Evolutionary conservation across 116 monocot genomes (phyloP), one percentile per base, ranked within the genome.

Genomic region (Dioscorea cayenensis): DNA sequence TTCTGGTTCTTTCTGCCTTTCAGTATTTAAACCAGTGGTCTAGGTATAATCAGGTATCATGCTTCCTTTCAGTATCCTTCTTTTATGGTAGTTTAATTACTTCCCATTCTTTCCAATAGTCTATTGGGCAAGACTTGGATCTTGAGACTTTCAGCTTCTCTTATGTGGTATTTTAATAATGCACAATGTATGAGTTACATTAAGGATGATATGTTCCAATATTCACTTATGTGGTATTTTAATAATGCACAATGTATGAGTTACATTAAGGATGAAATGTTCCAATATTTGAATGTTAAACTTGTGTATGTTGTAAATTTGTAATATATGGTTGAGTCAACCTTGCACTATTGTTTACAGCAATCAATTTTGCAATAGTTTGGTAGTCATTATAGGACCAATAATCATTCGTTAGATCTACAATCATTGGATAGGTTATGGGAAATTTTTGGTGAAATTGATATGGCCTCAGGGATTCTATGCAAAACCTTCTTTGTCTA

Each of bases 11-110:
- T 92, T 93, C 97, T 48, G 90, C 86, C 29, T 72, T 97, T 23
- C 97, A 97, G 67, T 97, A 93, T 81, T 51, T 97, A 69, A 93
- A 92, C 69, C 93, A 90, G 52, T 82, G 88, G 76, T 79, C 75
- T 38, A 85, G 90, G 76, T 97, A 93, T 76, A 85, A 78, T 23
- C 93, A 97, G 97, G 97, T 97, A 84, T 32, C 8, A 16, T 60
- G 58, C 38, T 72, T n/a, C 14, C 61, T 43, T 12, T 0, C 7
- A 12, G 1, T 43, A 43, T 43, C 43, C 43, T 10, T 43, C 43
- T 43, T 6, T 6, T 43, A 9, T 43, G 7, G 3, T 60, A 14
- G 28, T 7, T 35, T 68, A 21, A 43, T 43, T 43, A 12, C 43
- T 43, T 43, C 6, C 43, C 43, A 43, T 43, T 7, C 43, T 43